Conservation (phyloP, 352 stramenopile genomes). For the Phytophthora citricola region DNA sequence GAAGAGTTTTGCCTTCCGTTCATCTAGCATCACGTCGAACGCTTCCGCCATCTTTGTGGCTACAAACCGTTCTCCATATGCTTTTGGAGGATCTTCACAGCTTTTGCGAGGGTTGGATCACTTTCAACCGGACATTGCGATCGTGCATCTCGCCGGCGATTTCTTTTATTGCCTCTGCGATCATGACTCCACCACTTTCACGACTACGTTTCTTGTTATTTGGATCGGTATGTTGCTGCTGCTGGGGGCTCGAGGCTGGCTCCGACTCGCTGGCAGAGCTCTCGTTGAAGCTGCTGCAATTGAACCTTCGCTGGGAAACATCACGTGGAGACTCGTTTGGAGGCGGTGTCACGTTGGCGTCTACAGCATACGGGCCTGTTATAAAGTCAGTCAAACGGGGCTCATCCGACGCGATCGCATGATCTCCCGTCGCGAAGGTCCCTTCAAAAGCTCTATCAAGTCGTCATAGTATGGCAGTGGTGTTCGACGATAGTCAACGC, state of each 20-base stretch:
- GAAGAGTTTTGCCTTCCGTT: constrained; percentile 15
- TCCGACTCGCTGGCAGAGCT: too few relatives aligned
- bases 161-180: not conserved
- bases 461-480: constrained; percentile 1
- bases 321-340: too few relatives aligned
- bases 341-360: too few relatives aligned
- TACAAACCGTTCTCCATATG: not conserved
- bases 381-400: not conserved
- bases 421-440: not conserved
- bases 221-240: too few relatives aligned
- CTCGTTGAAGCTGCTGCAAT: too few relatives aligned
- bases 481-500: not conserved
- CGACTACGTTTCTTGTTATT: not conserved
- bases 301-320: too few relatives aligned
- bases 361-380: not conserved
- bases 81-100: constrained; percentile 3
- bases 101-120: not conserved
- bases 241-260: too few relatives aligned
- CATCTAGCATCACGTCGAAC: constrained; percentile 18
- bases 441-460: constrained; percentile 3
- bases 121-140: not conserved
- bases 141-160: not conserved
- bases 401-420: not conserved
- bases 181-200: not conserved
- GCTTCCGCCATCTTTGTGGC: not conserved